These are phyloP conservation scores for Plantago coronopus DNA, from an alignment of 305 asterid species.

Conservation along the genomic window DNA sequence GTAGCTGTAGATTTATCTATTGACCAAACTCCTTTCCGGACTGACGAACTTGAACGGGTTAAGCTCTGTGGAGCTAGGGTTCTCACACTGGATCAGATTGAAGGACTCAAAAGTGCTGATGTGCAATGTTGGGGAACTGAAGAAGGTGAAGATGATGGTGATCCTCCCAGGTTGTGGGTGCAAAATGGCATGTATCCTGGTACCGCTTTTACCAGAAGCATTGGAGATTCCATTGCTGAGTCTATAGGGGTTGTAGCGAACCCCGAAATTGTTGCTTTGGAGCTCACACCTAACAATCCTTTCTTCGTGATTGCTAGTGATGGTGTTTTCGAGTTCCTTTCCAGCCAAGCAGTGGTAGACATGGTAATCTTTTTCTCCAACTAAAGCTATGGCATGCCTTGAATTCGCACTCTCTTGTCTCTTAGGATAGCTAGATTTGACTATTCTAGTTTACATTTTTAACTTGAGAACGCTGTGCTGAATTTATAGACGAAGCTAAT, in stretches of 20 bases:
- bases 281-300: conserved; percentile 70
- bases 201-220: conserved; percentile 93
- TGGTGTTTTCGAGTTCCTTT: conserved; percentile 93
- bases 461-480: too few species aligned
- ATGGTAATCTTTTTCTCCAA: conserved; percentile 52
- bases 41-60: conserved; percentile 82
- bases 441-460: too few species aligned
- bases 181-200: conserved; percentile 99
- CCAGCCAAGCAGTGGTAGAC: conserved; percentile 92
- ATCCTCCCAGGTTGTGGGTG: conserved; percentile 98
- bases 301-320: conserved; percentile 94
- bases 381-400: conserved; percentile 10
- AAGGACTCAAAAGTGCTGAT: conserved; percentile 79
- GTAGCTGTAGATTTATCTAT: conserved; percentile 83
- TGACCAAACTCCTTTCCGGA: conserved; percentile 89
- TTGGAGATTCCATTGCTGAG: conserved; percentile 96
- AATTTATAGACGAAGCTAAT: too few species aligned
- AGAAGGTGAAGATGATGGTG: conserved; percentile 97
- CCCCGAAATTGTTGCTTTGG: conserved; percentile 85
- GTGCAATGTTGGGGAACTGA: conserved; percentile 94
- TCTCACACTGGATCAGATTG: conserved; percentile 95
- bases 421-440: too few species aligned
- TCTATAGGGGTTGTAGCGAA: conserved; percentile 85
- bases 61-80: conserved; percentile 96
- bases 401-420: background rate